Evolutionary conservation across 768 basidiomycete genomes (phyloP).

Genomic region (Trichaptum fuscoviolaceum): DNA sequence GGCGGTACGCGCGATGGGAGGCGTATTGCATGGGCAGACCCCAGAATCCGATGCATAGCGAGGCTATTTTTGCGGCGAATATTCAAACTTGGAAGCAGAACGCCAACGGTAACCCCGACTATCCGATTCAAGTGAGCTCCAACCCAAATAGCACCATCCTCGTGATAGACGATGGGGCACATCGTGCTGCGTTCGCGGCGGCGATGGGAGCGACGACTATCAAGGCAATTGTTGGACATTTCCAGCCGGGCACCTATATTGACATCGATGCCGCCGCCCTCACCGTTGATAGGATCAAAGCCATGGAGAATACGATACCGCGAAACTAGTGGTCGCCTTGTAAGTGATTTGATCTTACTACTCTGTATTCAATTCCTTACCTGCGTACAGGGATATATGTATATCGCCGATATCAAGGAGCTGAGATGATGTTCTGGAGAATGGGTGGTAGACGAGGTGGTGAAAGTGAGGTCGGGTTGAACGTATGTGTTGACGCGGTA

Average conservation of each 20-base stretch:
- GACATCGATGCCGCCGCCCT: background rate
- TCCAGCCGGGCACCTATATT: background rate
- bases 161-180: background rate
- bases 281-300: background rate
- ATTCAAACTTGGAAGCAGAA: background rate
- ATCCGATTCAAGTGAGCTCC: background rate
- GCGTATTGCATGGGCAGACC: background rate
- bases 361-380: too few relatives aligned
- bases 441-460: too few relatives aligned
- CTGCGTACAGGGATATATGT: too few relatives aligned
- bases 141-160: background rate
- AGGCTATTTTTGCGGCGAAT: background rate
- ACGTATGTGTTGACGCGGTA: too few relatives aligned
- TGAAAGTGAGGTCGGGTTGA: too few relatives aligned
- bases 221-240: background rate
- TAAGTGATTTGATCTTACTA: too few relatives aligned
- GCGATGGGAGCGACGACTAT: background rate
- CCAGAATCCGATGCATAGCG: background rate
- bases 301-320: background rate
- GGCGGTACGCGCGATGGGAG: background rate
- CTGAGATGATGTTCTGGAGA: too few relatives aligned
- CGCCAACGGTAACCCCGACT: background rate
- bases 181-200: background rate
- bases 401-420: too few relatives aligned
- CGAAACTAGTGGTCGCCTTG: too few relatives aligned